These are phyloP conservation scores for Oemleria cerasiformis DNA, from an alignment of 306 rosid species.

Conservation along the genomic window DNA sequence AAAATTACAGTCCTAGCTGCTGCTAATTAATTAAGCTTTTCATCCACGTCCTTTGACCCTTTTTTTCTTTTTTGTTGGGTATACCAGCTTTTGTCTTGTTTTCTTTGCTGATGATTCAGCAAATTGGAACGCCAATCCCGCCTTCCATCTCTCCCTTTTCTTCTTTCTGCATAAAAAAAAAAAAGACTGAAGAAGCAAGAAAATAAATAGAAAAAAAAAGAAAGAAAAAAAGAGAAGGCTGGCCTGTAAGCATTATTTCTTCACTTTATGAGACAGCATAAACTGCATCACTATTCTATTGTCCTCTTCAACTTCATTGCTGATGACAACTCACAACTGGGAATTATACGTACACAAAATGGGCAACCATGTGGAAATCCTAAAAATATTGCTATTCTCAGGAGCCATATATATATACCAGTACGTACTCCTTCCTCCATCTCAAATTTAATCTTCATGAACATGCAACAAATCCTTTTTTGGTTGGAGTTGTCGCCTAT, in stretches of 20 bases:
- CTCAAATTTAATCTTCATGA: no score
- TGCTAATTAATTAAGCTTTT: background rate
- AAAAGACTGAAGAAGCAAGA: conserved; percentile 14
- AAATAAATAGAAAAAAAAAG: conserved; percentile 17
- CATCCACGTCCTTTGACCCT: background rate
- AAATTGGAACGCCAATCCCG: conserved; percentile 59
- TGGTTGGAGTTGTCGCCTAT: no score
- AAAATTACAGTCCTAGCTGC: background rate
- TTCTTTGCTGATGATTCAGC: background rate
- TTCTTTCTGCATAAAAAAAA: conserved; percentile 32
- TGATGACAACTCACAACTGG: conserved; percentile 12
- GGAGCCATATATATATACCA: no score
- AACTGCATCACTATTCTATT: conserved; percentile 23
- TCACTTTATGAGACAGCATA: conserved; percentile 48
- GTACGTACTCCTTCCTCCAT: no score
- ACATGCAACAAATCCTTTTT: no score
- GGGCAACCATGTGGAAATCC: conserved; percentile 38
- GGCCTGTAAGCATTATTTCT: conserved; percentile 30
- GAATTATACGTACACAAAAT: conserved; percentile 13
- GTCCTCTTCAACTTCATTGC: conserved; percentile 25
- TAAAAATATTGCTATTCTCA: no score
- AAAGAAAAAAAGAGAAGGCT: conserved; percentile 10
- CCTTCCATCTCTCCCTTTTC: conserved; percentile 39
- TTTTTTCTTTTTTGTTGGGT: conserved; percentile 4
- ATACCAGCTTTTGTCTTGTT: conserved; percentile 25